Evolutionary conservation across 2,329 filamentous ascomycete species (phyloP).

Genomic region (Huntiella decipiens): DNA sequence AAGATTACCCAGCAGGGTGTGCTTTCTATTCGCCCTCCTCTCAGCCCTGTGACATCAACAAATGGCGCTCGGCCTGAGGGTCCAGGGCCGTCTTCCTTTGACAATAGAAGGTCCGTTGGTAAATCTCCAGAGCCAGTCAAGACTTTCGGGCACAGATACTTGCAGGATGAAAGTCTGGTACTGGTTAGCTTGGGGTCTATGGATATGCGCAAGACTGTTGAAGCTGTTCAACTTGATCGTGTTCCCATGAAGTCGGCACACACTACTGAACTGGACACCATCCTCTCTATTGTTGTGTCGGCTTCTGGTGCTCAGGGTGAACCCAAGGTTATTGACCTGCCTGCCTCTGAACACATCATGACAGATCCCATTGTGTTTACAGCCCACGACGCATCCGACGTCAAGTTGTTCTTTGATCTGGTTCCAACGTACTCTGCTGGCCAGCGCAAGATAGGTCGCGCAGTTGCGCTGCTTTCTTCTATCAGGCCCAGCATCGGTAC

Average conservation of each 20-base stretch:
- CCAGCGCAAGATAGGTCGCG: conserved; percentile 66
- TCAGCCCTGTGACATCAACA: conserved; percentile 11
- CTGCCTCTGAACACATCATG: conserved; percentile 80
- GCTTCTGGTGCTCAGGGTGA: conserved; percentile 73
- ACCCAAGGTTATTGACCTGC: conserved; percentile 74
- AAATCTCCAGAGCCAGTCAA: conserved; percentile 63
- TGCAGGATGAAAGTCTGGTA: conserved; percentile 74
- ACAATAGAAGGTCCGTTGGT: conserved; percentile 36
- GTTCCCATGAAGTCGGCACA: conserved; percentile 80
- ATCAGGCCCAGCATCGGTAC: conserved; percentile 68
- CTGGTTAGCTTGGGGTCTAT: conserved; percentile 86
- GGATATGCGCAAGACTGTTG: conserved; percentile 68
- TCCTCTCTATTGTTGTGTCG: conserved; percentile 76
- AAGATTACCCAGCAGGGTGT: conserved; percentile 14
- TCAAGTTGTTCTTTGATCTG: conserved; percentile 85
- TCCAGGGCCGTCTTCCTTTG: conserved; percentile 39
- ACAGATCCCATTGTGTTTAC: conserved; percentile 89
- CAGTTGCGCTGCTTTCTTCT: conserved; percentile 69
- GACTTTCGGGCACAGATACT: conserved; percentile 86
- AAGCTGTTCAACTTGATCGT: conserved; percentile 69
- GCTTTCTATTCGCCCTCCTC: conserved; percentile 2
- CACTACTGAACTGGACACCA: conserved; percentile 82
- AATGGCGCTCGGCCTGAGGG: neutral
- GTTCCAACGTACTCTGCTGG: conserved; percentile 88
- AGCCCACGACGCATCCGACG: conserved; percentile 55